A percentile compares a stretch with the other conserved stretches of the same genome.
Conservation (phyloP, 2,329 filamentous ascomycete species). For the Pezicula carpinea region DNA sequence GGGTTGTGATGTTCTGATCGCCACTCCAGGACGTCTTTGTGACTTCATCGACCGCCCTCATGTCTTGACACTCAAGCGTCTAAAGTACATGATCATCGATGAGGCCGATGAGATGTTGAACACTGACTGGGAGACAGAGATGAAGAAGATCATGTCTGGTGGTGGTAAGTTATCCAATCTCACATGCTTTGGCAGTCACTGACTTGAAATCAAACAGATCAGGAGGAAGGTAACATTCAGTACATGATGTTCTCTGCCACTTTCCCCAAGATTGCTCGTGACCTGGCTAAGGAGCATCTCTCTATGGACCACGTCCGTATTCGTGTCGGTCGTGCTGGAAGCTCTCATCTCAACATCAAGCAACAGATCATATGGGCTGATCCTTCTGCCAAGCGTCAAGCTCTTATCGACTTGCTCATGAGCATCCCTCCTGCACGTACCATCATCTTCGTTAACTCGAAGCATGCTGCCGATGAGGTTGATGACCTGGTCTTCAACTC, state of each 20-base stretch:
- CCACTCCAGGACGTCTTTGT: conserved; percentile 77
- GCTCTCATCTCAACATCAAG: conserved; percentile 74
- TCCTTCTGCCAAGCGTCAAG: conserved; percentile 60
- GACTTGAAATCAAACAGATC: conserved; percentile 45
- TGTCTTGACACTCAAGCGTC: conserved; percentile 66
- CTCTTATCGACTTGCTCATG: conserved; percentile 68
- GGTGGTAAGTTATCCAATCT: conserved; percentile 59
- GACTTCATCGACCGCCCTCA: conserved; percentile 75
- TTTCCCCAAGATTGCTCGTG: conserved; percentile 75
- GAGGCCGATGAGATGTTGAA: conserved; percentile 93
- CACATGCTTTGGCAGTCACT: conserved; percentile 4
- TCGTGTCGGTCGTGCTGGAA: conserved; percentile 81
- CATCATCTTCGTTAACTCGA: conserved; percentile 86
- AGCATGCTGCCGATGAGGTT: conserved; percentile 71
- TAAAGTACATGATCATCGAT: conserved; percentile 81
- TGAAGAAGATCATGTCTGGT: conserved; percentile 72
- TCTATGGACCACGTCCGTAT: conserved; percentile 71
- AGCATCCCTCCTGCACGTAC: conserved; percentile 70
- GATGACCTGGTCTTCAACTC: conserved; percentile 86
- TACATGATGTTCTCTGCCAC: conserved; percentile 92
- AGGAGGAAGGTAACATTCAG: conserved; percentile 66
- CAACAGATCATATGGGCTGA: conserved; percentile 71
- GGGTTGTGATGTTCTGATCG: conserved; percentile 87
- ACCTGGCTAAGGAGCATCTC: conserved; percentile 73
- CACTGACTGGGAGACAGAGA: conserved; percentile 70